Evolutionary conservation across 371 early-diverging fungal species (phyloP).

Genomic region (Phascolomyces articulosus): DNA sequence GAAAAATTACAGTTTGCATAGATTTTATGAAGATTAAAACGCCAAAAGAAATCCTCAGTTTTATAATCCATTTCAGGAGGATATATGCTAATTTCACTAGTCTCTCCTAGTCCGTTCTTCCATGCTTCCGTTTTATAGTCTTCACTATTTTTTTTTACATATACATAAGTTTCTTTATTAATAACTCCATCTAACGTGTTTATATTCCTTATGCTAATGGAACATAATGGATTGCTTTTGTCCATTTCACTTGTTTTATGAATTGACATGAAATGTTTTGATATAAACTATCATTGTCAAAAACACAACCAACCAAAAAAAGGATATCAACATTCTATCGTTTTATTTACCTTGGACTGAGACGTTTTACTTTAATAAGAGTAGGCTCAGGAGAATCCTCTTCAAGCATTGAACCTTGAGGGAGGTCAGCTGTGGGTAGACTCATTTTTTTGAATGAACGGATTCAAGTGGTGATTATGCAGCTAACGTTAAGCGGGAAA

Average conservation of each 20-base stretch:
- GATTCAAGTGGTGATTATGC: background rate
- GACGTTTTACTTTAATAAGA: slow-evolving; percentile 20
- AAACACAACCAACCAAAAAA: too few species aligned
- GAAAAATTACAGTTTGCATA: slow-evolving; percentile 64
- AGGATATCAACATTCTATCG: too few species aligned
- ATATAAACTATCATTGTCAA: too few species aligned
- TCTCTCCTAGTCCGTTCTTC: slow-evolving; percentile 76
- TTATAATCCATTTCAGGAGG: slow-evolving; percentile 54
- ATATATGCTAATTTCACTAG: slow-evolving; percentile 63
- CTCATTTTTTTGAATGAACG: background rate
- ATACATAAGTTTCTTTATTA: too few species aligned
- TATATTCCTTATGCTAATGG: too few species aligned
- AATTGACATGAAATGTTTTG: too few species aligned
- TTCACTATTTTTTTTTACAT: slow-evolving; percentile 8
- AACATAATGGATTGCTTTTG: too few species aligned
- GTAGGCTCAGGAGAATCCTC: slow-evolving; percentile 38
- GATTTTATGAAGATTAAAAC: slow-evolving; percentile 56
- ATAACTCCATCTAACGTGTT: too few species aligned
- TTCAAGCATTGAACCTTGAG: slow-evolving; percentile 35
- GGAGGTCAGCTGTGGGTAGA: slow-evolving; percentile 12
- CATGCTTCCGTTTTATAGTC: slow-evolving; percentile 52
- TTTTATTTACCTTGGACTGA: slow-evolving; percentile 14
- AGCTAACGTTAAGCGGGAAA: background rate
- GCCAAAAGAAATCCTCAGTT: slow-evolving; percentile 67
- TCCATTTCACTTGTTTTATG: too few species aligned